Evolutionary conservation across 1,139 yeast species (phyloP).

Genomic region (Zygosaccharomyces pseudobailii): DNA sequence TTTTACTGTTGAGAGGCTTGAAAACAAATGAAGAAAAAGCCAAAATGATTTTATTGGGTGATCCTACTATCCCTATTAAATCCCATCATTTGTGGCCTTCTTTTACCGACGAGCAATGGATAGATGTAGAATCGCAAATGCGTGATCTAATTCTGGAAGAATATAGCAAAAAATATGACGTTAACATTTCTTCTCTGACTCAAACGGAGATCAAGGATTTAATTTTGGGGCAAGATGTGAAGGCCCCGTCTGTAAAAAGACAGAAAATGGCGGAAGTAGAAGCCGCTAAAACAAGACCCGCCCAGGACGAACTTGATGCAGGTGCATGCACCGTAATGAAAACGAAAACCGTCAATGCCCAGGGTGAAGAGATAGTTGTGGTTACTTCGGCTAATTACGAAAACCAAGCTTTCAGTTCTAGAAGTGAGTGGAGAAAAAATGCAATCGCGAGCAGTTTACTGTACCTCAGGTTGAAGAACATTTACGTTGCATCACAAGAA

Average conservation of each 20-base stretch:
- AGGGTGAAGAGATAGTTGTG: conserved; percentile 93
- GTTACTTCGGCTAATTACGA: conserved; percentile 90
- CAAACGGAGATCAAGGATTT: conserved; percentile 92
- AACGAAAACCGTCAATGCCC: conserved; percentile 81
- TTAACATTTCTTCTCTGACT: conserved; percentile 80
- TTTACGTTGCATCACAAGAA: conserved; percentile 63
- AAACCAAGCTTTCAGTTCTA: conserved; percentile 75
- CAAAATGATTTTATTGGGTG: conserved; percentile 71
- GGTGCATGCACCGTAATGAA: conserved; percentile 64
- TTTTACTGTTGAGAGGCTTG: conserved; percentile 73
- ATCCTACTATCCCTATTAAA: conserved; percentile 60
- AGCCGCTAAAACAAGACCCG: conserved; percentile 42
- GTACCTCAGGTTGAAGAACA: conserved; percentile 69
- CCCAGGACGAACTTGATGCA: conserved; percentile 20
- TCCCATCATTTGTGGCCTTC: conserved; percentile 94
- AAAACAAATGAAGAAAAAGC: conserved; percentile 75
- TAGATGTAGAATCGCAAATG: conserved; percentile 76
- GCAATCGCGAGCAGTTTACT: conserved; percentile 77
- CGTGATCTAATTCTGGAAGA: conserved; percentile 84
- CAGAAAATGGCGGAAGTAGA: conserved; percentile 80
- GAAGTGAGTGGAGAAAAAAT: conserved; percentile 86
- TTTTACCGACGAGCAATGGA: conserved; percentile 85
- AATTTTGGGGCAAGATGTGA: conserved; percentile 89
- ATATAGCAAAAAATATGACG: conserved; percentile 79
- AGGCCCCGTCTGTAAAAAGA: conserved; percentile 81